Base-by-base conservation (phyloP, 768 basidiomycete genomes). In the Clathrus columnatus region DNA sequence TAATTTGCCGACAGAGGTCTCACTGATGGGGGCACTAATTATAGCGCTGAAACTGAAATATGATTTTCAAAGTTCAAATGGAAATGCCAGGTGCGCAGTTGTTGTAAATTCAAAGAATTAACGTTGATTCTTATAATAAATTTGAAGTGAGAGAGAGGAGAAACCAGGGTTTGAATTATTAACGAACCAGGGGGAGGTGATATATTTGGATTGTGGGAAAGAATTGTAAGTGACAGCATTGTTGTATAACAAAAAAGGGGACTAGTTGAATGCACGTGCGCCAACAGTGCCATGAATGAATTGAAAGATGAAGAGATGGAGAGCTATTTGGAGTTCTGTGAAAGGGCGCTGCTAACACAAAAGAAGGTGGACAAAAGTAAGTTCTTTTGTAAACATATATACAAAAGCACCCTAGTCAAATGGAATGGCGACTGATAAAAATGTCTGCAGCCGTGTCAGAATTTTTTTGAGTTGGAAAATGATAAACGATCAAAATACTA, bases 51-150 rank as follows among this genome's bases (percentile, higher is more conserved):
- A 93, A 70, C 75, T 95, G 75, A 78, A 84, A 23, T 93, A 93
- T 62, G 93, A 91, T 0, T 64, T 93, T 26, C 91, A 93, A 65
- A 88, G n/a, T n/a, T n/a, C n/a, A n/a, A n/a, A n/a, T n/a, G n/a
- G 83, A 26, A 72, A 70, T 59, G 54, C 62, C 51, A 78, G 87
- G 87, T 82, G 64, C 57, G 70, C 59, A n/a, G 18, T 45, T 36
- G 26, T 43, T 16, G 45, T 45, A 53, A 17, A 32, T 23, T 27
- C 29, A 30, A 24, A 24, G 18, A 4, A 27, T n/a, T 14, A 14
- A 18, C 17, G 26, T 46, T 21, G 20, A 29, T 17, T 7, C 47
- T 8, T 41, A 7, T 42, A 44, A 16, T 56, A 66, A 61, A 56
- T 7, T 30, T 64, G 68, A 54, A 53, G 50, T 16, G 29, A 60